Conservation (phyloP, 345 rosid species). For the Microthlaspi erraticum region DNA sequence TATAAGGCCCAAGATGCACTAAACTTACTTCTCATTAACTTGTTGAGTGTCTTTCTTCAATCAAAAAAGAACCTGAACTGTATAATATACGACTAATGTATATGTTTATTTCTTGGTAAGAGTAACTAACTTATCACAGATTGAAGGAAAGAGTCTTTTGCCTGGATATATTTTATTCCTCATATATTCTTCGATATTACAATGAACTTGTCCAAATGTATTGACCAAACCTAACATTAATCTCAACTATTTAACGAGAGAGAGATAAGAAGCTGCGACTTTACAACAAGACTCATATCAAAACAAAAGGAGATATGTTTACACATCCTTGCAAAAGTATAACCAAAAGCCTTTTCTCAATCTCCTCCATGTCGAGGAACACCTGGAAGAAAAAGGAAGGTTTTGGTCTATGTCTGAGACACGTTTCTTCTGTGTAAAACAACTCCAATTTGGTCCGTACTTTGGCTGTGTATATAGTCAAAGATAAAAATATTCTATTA, state of each 20-base stretch:
- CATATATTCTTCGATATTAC: background rate
- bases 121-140: too few relatives aligned
- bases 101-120: too few relatives aligned
- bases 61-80: too few relatives aligned
- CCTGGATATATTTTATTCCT: constrained; percentile 22
- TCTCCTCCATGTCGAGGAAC: too few relatives aligned
- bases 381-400: background rate
- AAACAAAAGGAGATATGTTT: constrained; percentile 6
- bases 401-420: constrained; percentile 6
- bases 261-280: constrained; percentile 20
- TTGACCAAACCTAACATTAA: constrained; percentile 33
- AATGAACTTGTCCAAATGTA: constrained; percentile 36
- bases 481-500: constrained; percentile 4
- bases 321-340: constrained; percentile 26
- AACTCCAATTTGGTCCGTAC: constrained; percentile 19
- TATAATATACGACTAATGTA: too few relatives aligned
- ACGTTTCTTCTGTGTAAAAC: constrained; percentile 24
- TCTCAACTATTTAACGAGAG: constrained; percentile 37
- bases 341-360: background rate
- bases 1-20: too few relatives aligned
- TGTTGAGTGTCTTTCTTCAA: too few relatives aligned
- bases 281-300: constrained; percentile 32
- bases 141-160: constrained; percentile 22
- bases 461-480: too few relatives aligned
- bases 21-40: too few relatives aligned